These are phyloP conservation scores for Neolentinus lepideus DNA, from an alignment of 1,284 basidiomycete species.

Conservation along the genomic window DNA sequence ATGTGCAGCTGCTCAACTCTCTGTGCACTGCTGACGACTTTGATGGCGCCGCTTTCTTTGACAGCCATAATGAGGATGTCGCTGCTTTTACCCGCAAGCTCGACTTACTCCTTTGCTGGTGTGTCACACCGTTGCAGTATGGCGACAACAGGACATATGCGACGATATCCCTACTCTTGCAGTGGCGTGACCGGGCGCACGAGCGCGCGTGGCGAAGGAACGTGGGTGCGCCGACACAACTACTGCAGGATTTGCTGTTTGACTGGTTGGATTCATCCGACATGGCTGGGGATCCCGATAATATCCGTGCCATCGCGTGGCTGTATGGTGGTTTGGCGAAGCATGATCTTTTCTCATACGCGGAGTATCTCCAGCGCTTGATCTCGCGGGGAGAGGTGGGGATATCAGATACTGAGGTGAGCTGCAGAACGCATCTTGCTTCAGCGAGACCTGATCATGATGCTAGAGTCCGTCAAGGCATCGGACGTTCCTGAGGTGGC, in stretches of 20 bases:
- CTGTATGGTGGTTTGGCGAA: slow-evolving; percentile 79
- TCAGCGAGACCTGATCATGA: too few species aligned
- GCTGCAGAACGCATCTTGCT: slow-evolving; percentile 7
- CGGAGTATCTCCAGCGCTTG: slow-evolving; percentile 79
- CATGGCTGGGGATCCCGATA: slow-evolving; percentile 50
- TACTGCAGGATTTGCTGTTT: slow-evolving; percentile 69
- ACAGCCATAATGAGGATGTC: slow-evolving; percentile 33
- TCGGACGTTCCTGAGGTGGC: slow-evolving; percentile 57
- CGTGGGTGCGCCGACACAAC: slow-evolving; percentile 37
- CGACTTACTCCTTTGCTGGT: slow-evolving; percentile 81
- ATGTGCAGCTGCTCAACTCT: slow-evolving; percentile 49
- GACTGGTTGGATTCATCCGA: slow-evolving; percentile 78
- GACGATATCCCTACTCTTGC: slow-evolving; percentile 67
- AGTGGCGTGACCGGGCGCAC: slow-evolving; percentile 60
- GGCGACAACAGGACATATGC: slow-evolving; percentile 83
- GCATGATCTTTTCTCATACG: slow-evolving; percentile 74
- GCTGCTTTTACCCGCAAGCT: slow-evolving; percentile 61
- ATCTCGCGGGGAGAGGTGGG: slow-evolving; percentile 75
- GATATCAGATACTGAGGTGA: slow-evolving; percentile 46
- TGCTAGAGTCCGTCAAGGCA: slow-evolving; percentile 47
- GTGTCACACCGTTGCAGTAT: slow-evolving; percentile 77
- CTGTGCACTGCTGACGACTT: slow-evolving; percentile 33
- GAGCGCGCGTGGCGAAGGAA: slow-evolving; percentile 56
- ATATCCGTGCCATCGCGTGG: slow-evolving; percentile 58
- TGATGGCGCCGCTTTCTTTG: slow-evolving; percentile 55